Evolutionary conservation across 2,329 filamentous ascomycete genomes (phyloP), one percentile per base, ranked within the genome.

Genomic region (Aspergillus aculeatus): DNA sequence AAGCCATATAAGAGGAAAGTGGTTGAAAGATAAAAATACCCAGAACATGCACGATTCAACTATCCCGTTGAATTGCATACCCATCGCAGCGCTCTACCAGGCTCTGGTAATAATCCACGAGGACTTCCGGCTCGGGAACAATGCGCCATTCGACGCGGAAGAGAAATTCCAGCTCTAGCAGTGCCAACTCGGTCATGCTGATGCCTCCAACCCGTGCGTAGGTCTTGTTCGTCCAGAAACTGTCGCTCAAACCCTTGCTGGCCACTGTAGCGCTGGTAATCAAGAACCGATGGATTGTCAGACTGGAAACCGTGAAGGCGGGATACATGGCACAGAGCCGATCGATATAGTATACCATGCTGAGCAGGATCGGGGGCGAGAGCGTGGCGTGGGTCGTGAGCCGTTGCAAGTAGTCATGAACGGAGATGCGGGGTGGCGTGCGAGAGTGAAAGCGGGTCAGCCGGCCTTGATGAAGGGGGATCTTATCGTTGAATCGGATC

Each of bases 301-400:
- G 82, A 50, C 92, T 96, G 73, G 93, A 96, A 68, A 99, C 96
- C 29, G 93, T 97, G 75, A 99, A 99, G 50, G 94, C 90, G 3
- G 91, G 90, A 73, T 97, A 99, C 60, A 96, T 82, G 11, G 91
- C 89, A 76, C 94, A 99, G 23, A 99, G 84, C 32, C 92, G 89
- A 78, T 99, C 95, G 70, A 99, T 98, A 71, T 98, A 99, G 73
- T 96, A 99, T 59, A 99, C 95, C 92, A 99, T 98, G 68, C 93
- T 95, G 38, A 99, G 85, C n/a, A 99, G 83, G 54, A 99, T 89
- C 0, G 95, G 94, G 12, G 95, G 93, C 6, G 92, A 92, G 3
- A 99, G 83, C 0, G 94, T 97, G 26, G 95, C 95, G 74, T 99
- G 95, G 60, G 92, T 92, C 24, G 96, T 95, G 59, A 99, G 83